Conservation (phyloP, 2,329 filamentous ascomycete species). For the Colletotrichum higginsianum region DNA sequence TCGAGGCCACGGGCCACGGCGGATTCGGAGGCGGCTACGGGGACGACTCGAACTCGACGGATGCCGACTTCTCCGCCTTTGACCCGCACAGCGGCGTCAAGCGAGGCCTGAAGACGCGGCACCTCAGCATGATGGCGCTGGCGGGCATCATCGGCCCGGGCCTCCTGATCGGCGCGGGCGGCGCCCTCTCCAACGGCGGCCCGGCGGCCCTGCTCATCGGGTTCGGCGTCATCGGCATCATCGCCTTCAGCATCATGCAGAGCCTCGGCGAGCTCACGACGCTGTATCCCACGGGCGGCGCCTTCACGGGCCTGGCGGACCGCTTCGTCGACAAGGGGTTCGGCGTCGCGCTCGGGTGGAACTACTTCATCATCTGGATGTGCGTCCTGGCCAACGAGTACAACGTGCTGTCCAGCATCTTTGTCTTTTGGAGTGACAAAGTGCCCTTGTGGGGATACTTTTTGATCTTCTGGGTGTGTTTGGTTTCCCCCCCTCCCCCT, state of each 20-base stretch:
- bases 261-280: conserved; percentile 82
- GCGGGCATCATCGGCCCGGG: conserved; percentile 78
- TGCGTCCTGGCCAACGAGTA: conserved; percentile 79
- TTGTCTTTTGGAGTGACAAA: conserved; percentile 75
- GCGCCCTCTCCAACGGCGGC: conserved; percentile 77
- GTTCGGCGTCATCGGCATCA: conserved; percentile 79
- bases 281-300: conserved; percentile 78
- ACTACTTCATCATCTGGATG: conserved; percentile 79
- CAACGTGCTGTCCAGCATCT: conserved; percentile 77
- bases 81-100: conserved; percentile 77
- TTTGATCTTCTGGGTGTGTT: conserved; percentile 77
- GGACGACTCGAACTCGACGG: conserved; percentile 49
- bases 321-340: conserved; percentile 81
- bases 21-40: neutral
- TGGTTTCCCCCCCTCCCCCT: too few species aligned
- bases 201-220: conserved; percentile 81
- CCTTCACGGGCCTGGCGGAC: conserved; percentile 79
- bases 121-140: conserved; percentile 76
- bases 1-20: conserved; percentile 16
- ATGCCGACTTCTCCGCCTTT: conserved; percentile 62
- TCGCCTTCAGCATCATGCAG: conserved; percentile 80
- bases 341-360: conserved; percentile 79
- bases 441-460: conserved; percentile 78
- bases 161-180: conserved; percentile 79
- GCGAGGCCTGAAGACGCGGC: conserved; percentile 77